Evolutionary conservation across 1,284 basidiomycete genomes (phyloP).

Genomic region (Coniophora puteana): DNA sequence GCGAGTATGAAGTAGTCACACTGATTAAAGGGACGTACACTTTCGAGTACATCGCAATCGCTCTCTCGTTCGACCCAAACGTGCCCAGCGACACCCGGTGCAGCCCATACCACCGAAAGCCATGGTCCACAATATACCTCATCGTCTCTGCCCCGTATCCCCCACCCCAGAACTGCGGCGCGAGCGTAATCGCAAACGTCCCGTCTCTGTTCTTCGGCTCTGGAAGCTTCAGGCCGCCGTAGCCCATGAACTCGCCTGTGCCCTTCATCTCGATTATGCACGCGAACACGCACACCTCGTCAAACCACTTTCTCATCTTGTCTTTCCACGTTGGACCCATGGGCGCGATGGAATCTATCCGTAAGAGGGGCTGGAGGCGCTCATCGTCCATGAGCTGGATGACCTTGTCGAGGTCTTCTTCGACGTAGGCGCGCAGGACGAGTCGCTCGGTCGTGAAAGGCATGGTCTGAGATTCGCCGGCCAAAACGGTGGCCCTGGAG

Average conservation of each 20-base stretch:
- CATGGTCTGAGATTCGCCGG: background rate
- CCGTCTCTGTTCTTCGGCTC: conserved; percentile 28
- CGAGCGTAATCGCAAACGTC: conserved; percentile 26
- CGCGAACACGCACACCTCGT: conserved; percentile 27
- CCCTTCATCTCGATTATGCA: conserved; percentile 30
- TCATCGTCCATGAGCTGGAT: conserved; percentile 30
- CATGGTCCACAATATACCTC: conserved; percentile 28
- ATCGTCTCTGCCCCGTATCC: conserved; percentile 33
- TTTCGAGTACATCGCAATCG: conserved; percentile 30
- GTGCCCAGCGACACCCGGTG: conserved; percentile 30
- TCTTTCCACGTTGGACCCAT: conserved; percentile 21
- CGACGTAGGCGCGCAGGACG: conserved; percentile 25
- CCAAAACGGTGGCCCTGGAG: background rate
- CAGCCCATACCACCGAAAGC: conserved; percentile 29
- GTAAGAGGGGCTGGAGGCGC: conserved; percentile 27
- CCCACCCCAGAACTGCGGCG: conserved; percentile 25
- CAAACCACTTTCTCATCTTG: conserved; percentile 18
- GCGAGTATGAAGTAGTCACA: conserved; percentile 18
- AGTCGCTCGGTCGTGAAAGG: conserved; percentile 25
- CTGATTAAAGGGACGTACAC: conserved; percentile 25
- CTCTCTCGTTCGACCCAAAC: conserved; percentile 25
- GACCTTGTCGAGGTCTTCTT: conserved; percentile 32
- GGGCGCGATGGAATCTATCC: conserved; percentile 24
- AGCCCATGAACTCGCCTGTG: conserved; percentile 33
- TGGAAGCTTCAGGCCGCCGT: conserved; percentile 24